Evolutionary conservation across 148 eudicot species (phyloP).

Genomic region (Chenopodium album): DNA sequence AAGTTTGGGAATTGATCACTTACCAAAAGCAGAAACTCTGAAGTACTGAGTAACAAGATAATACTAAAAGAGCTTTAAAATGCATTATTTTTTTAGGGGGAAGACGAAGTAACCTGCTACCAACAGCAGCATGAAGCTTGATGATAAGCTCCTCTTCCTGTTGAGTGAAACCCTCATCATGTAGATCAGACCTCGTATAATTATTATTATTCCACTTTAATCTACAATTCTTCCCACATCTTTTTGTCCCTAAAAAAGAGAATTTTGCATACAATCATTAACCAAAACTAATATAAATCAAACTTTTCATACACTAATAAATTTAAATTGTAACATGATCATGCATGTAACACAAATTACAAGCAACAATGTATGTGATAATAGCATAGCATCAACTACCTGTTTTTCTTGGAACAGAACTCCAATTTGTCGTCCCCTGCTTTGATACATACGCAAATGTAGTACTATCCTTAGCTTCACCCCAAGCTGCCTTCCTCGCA

Average conservation of each 20-base stretch:
- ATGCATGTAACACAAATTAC: not conserved
- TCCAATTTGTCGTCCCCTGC: slow-evolving; percentile 36
- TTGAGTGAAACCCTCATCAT: slow-evolving; percentile 55
- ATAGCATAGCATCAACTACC: slow-evolving; percentile 21
- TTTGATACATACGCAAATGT: slow-evolving; percentile 33
- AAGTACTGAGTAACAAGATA: not conserved
- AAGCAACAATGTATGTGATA: not conserved
- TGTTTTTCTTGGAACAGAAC: slow-evolving; percentile 40
- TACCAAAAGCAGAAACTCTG: too few relatives aligned
- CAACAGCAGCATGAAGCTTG: slow-evolving; percentile 79
- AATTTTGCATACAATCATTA: slow-evolving; percentile 14
- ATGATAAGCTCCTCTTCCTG: slow-evolving; percentile 80
- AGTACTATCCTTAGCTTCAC: slow-evolving; percentile 41
- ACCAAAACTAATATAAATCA: not conserved
- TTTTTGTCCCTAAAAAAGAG: slow-evolving; percentile 40
- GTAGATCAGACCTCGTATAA: slow-evolving; percentile 32
- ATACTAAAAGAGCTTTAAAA: too few relatives aligned
- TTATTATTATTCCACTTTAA: slow-evolving; percentile 33
- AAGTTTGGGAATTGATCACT: too few relatives aligned
- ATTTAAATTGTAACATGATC: not conserved
- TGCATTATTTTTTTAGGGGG: not conserved
- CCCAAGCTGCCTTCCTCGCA: slow-evolving; percentile 40
- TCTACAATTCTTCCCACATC: slow-evolving; percentile 67
- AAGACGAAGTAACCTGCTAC: slow-evolving; percentile 57
- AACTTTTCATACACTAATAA: not conserved